Base-by-base conservation (phyloP, 257 asterid genomes). In the Solanum peruvianum region DNA sequence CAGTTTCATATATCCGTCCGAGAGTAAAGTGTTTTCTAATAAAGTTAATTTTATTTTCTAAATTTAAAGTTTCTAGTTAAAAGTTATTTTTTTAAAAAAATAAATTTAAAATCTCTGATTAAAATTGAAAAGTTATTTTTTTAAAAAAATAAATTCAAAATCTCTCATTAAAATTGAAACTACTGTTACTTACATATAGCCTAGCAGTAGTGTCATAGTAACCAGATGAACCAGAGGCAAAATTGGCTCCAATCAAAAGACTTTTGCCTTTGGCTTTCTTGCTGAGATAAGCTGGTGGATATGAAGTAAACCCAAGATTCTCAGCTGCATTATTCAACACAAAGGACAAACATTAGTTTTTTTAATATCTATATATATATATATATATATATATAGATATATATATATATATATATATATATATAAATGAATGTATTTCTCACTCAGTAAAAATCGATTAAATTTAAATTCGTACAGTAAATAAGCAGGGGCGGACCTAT, bases 191-290 rank as follows among this genome's bases (percentile, higher is more conserved):
- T 92, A 94, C 98, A 78, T 90, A 94, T 86, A 96, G 87, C 91
- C 89, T 69, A 66, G 98, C 93, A 4, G 99, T 96, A 73, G 87
- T 77, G 23, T 95, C 95, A 70, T 90, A 92, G 87, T 91, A 96
- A 87, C 99, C 99, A 14, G 98, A 96, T 23, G 98, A 93, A 42
- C 91, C 99, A 2, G 99, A 96, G 52, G 98, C 99, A 42, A 96
- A 96, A 90, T 96, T 96, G 80, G 97, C 95, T 85, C 99, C 99
- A 82, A 87, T 91, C 88, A 94, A 85, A 84, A 94, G 95, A 76
- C 92, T 78, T 2, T 90, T 90, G 35, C 93, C 95, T 62, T 56
- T 91, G 33, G 97, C 96, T 83, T 92, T 76, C 87, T 88, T 88
- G 92, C 94, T 93, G 29, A 95, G 97, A 87, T 96, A 96, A 84